Evolutionary conservation across 257 asterid species (phyloP).

Genomic region (Plantago major): DNA sequence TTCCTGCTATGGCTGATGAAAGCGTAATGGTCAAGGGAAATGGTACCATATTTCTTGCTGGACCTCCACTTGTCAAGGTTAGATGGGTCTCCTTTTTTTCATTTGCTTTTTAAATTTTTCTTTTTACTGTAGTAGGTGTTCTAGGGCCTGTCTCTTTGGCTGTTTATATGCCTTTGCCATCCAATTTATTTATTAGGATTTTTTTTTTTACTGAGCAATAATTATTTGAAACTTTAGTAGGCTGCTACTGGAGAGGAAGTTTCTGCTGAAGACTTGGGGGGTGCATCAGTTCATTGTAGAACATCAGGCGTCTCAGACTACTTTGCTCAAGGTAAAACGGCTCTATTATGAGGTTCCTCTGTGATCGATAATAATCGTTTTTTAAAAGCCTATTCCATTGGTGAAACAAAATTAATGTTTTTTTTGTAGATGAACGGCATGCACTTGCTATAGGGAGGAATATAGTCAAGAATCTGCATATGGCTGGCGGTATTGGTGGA

Average conservation of each 20-base stretch:
- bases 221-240: constrained; percentile 44
- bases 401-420: constrained; percentile 16
- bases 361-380: constrained; percentile 4
- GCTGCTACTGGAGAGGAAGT: constrained; percentile 99
- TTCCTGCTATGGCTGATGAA: constrained; percentile 99
- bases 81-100: constrained; percentile 20
- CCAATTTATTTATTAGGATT: constrained; percentile 8
- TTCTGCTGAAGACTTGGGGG: constrained; percentile 96
- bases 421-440: constrained; percentile 76
- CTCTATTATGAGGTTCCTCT: background rate
- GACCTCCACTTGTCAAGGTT: constrained; percentile 99
- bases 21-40: constrained; percentile 98
- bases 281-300: constrained; percentile 93
- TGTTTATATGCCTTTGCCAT: constrained; percentile 7
- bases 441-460: constrained; percentile 93
- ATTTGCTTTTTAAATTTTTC: too few relatives aligned
- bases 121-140: background rate
- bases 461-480: constrained; percentile 78
- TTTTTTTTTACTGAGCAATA: constrained; percentile 17
- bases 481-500: constrained; percentile 56
- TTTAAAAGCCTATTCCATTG: constrained; percentile 16
- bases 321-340: constrained; percentile 78
- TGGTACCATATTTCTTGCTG: constrained; percentile 97
- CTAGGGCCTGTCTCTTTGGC: background rate
- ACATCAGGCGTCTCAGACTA: constrained; percentile 97